Evolutionary conservation across 2,329 filamentous ascomycete genomes (phyloP).

Genomic region (Colletotrichum lindemuthianum): DNA sequence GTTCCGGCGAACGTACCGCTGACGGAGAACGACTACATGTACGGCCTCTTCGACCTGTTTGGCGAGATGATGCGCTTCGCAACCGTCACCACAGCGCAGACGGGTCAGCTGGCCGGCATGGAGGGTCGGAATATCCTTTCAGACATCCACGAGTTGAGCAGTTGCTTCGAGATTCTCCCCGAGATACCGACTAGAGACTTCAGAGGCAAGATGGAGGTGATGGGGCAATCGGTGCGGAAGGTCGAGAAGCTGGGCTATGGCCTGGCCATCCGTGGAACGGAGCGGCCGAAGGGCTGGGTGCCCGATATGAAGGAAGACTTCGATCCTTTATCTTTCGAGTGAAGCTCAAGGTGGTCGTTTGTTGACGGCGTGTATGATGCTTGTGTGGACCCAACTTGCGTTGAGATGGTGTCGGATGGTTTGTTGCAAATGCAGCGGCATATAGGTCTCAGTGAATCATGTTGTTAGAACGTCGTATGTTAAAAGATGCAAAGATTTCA

Average conservation of each 20-base stretch:
- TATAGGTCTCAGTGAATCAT: no score
- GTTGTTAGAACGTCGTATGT: no score
- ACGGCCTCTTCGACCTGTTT: conserved; percentile 92
- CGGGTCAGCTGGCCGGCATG: conserved; percentile 60
- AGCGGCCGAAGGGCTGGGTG: conserved; percentile 91
- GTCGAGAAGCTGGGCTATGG: conserved; percentile 93
- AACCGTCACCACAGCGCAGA: conserved; percentile 85
- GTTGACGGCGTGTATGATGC: neutral
- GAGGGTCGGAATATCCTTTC: conserved; percentile 71
- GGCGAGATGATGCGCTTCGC: conserved; percentile 98
- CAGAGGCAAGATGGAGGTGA: conserved; percentile 84
- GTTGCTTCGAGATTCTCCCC: conserved; percentile 78
- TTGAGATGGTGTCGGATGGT: no score
- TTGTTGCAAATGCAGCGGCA: no score
- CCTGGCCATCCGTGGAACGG: conserved; percentile 84
- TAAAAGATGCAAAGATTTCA: no score
- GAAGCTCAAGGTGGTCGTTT: accelerated
- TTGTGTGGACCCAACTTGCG: neutral
- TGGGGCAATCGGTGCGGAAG: conserved; percentile 90
- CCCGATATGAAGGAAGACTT: conserved; percentile 70
- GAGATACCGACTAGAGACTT: conserved; percentile 68
- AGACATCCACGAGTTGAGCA: conserved; percentile 83
- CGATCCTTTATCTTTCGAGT: conserved; percentile 25
- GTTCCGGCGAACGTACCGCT: conserved; percentile 68
- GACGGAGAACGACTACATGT: conserved; percentile 85